These are phyloP conservation scores for Avicennia marina DNA, from an alignment of 257 asterid species.

Conservation along the genomic window DNA sequence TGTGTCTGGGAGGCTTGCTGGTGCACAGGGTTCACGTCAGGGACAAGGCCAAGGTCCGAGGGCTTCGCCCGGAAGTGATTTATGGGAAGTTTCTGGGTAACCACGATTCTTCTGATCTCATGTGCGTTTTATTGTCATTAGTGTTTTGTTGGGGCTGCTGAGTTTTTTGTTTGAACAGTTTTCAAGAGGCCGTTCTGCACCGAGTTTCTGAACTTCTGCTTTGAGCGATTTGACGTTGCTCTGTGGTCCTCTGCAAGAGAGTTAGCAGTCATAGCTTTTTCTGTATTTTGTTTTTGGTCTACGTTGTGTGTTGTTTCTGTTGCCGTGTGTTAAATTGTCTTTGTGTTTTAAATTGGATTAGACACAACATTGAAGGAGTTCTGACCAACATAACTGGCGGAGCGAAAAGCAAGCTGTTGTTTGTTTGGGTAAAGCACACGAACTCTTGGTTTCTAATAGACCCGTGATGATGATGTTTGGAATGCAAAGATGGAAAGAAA, in stretches of 20 bases:
- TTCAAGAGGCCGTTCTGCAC: conserved; percentile 56
- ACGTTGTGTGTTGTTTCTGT: neutral
- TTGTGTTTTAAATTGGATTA: neutral
- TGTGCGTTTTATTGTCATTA: neutral
- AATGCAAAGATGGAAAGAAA: too few relatives aligned
- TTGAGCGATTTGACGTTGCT: conserved; percentile 55
- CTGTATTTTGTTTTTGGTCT: neutral
- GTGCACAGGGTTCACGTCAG: conserved; percentile 33
- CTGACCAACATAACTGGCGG: conserved; percentile 33
- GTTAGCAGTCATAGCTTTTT: conserved; percentile 17
- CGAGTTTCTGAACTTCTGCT: conserved; percentile 52
- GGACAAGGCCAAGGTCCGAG: conserved; percentile 19
- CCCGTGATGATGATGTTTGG: too few relatives aligned
- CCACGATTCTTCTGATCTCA: neutral
- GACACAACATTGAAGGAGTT: conserved; percentile 41
- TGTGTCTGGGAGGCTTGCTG: conserved; percentile 50
- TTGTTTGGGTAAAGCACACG: conserved; percentile 46
- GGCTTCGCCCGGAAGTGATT: conserved; percentile 32
- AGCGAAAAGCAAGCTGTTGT: conserved; percentile 31
- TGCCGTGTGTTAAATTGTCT: neutral
- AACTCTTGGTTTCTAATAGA: too few relatives aligned
- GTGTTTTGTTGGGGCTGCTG: neutral
- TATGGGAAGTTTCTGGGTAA: conserved; percentile 37
- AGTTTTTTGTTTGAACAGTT: conserved; percentile 18
- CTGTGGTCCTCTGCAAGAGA: conserved; percentile 60